These are phyloP conservation scores for Veloboletus limbatus DNA, from an alignment of 1,284 basidiomycete species.

Conservation along the genomic window DNA sequence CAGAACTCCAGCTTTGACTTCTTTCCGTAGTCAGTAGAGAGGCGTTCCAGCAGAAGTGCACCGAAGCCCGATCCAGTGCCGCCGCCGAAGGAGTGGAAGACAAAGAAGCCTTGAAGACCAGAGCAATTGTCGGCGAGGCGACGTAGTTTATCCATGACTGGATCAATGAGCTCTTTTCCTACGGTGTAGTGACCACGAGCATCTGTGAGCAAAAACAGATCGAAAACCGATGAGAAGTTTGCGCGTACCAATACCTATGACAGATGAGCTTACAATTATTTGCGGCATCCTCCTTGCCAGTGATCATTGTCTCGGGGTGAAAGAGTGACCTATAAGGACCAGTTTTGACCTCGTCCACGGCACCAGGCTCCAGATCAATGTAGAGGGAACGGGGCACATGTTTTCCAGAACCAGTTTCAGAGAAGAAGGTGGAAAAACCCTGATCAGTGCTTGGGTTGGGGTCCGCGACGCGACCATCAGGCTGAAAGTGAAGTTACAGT, in stretches of 20 bases:
- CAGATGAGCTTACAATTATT: slow-evolving; percentile 82
- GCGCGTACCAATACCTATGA: slow-evolving; percentile 14
- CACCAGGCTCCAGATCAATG: slow-evolving; percentile 95
- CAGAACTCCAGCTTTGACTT: slow-evolving; percentile 99
- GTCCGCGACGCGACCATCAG: slow-evolving; percentile 84
- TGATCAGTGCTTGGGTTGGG: slow-evolving; percentile 76
- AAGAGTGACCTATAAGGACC: slow-evolving; percentile 94
- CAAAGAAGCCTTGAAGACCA: slow-evolving; percentile 99
- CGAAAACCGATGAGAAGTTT: slow-evolving; percentile 12
- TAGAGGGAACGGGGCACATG: slow-evolving; percentile 98
- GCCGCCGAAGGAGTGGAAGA: slow-evolving; percentile 99
- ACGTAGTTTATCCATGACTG: slow-evolving; percentile 95
- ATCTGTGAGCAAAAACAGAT: slow-evolving; percentile 51
- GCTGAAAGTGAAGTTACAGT: slow-evolving; percentile 44
- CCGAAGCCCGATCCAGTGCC: slow-evolving; percentile 99
- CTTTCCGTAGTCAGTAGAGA: slow-evolving; percentile 98
- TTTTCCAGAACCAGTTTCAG: slow-evolving; percentile 90
- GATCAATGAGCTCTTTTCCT: slow-evolving; percentile 91
- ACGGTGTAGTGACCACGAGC: slow-evolving; percentile 98
- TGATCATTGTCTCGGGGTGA: slow-evolving; percentile 99
- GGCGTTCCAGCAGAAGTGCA: slow-evolving; percentile 92
- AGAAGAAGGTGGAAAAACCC: slow-evolving; percentile 97
- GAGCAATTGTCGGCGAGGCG: slow-evolving; percentile 97
- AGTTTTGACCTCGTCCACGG: slow-evolving; percentile 93
- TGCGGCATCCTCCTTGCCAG: slow-evolving; percentile 98